Evolutionary conservation across 192 early-diverging fungal species (phyloP), one percentile per base, ranked within the genome.

Genomic region (Coemansia sp.): DNA sequence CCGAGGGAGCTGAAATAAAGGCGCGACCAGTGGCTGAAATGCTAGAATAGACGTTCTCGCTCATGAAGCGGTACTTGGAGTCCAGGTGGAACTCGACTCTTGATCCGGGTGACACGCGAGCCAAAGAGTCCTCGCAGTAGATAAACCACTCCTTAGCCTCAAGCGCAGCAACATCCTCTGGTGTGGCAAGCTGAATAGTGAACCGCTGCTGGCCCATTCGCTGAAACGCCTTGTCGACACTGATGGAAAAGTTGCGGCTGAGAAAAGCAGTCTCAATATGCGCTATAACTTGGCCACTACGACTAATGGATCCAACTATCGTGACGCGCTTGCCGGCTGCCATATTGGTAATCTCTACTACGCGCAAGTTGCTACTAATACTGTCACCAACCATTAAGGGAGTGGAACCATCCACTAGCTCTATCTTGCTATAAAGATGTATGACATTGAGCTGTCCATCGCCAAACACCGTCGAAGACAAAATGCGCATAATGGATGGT

Each of bases 111-210:
- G 64, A 77, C 45, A 92, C 67, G 45, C 77, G 76, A 24, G 62
- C 51, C 1, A 62, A n/a, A n/a, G n/a, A 35, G 11, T 48, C 50
- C 6, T 69, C 70, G 11, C 24, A n/a, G 59, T 64, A 63, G 8
- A 84, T 74, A 62, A 98, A 87, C 94, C 94, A 98, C 51, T 88
- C 76, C 81, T 95, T 95, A 66, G 92, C 78, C 73, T 89, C 81
- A 44, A 98, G 86, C 35, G 94, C 91, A 35, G 89, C 87, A 61
- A 95, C 79, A 59, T 96, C 96, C 75, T 93, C 91, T 33, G 77
- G 79, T 34, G 87, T 83, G 1, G 69, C 63, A 6, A 96, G 71
- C 50, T 79, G 75, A 39, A 96, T 83, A 61, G 88, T 68, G 44
- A 92, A 85, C 21, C 87, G 86, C 39, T 91, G 86, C 59, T 92